Base-by-base conservation (phyloP, 495 filamentous ascomycete species). In the Aspergillus hancockii region DNA sequence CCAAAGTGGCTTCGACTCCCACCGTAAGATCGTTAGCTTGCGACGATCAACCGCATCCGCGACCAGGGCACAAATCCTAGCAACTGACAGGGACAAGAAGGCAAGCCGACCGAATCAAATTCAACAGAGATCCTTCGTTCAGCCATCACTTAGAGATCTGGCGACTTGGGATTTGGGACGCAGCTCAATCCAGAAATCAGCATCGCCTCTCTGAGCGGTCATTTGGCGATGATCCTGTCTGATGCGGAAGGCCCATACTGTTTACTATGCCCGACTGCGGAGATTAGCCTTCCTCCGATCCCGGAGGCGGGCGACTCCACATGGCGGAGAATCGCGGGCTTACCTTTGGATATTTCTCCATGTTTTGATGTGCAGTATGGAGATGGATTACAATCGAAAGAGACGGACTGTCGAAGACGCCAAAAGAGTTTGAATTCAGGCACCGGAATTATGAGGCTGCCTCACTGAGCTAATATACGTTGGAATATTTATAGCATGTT, bases 251-350 rank as follows among this genome's bases (percentile, higher is more conserved):
- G 43, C 23, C 38, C 10, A 41, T 41, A 12, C 8, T 5, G 9
- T 5, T 36, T 3, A 3, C n/a, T 3, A 23, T 47, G 19, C 43
- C 43, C 43, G 43, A 47, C 1, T 23, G 43, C 43, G 43, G 43
- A 47, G 43, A 47, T 47, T 47, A 23, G 19, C 18, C 43, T 47
- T 3, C 21, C 43, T 47, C 43, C 43, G 43, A 23, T 47, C 43
- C 19, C 43, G 43, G 43, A 16, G 12, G 19, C 12, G 43, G 7
- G 12, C 8, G 8, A 1, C 43, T 47, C 43, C 43, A 47, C 19
- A 47, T 47, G n/a, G 43, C 43, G 43, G 43, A 47, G 43, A 47
- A 22, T 23, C 43, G 18, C 18, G 43, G 8, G 18, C 19, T 45
- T 19, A 6, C 14, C 14, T 38, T 38, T 13, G 9, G 14, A 6